Evolutionary conservation across 2,329 filamentous ascomycete species (phyloP).

Genomic region (Sporothrix pallida): DNA sequence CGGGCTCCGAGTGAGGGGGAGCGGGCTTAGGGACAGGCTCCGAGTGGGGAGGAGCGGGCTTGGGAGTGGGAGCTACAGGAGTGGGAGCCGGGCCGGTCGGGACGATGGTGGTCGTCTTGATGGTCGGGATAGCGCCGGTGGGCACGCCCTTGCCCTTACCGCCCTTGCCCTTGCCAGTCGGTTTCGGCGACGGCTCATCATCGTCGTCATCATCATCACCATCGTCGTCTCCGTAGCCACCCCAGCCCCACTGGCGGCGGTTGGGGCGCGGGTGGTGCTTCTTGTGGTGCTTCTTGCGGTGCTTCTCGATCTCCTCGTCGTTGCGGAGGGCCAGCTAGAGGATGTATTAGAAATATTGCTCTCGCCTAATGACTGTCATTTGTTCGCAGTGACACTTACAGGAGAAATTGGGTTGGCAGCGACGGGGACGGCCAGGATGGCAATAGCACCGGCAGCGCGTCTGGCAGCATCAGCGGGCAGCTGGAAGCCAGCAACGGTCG

Average conservation of each 20-base stretch:
- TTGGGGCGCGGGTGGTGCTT: slow-evolving; percentile 23
- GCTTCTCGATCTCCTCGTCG: slow-evolving; percentile 31
- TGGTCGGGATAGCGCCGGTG: not conserved
- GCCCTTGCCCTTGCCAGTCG: slow-evolving; percentile 29
- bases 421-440: slow-evolving; percentile 32
- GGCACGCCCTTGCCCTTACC: slow-evolving; percentile 3
- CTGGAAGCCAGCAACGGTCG: slow-evolving; percentile 31
- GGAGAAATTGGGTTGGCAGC: slow-evolving; percentile 31
- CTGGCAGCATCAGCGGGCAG: slow-evolving; percentile 31
- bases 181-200: slow-evolving; percentile 22
- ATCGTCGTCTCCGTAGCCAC: slow-evolving; percentile 24
- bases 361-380: not conserved
- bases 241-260: slow-evolving; percentile 33
- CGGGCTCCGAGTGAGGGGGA: no score
- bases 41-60: not conserved
- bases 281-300: slow-evolving; percentile 27
- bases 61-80: not conserved
- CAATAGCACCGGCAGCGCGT: slow-evolving; percentile 34
- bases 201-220: slow-evolving; percentile 32
- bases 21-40: not conserved
- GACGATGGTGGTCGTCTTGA: not conserved
- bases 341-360: not conserved
- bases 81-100: slow-evolving; percentile 4
- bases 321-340: slow-evolving; percentile 25
- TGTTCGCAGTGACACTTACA: not conserved